Evolutionary conservation across 2,329 filamentous ascomycete genomes (phyloP).

Genomic region (Paramyrothecium sp.): DNA sequence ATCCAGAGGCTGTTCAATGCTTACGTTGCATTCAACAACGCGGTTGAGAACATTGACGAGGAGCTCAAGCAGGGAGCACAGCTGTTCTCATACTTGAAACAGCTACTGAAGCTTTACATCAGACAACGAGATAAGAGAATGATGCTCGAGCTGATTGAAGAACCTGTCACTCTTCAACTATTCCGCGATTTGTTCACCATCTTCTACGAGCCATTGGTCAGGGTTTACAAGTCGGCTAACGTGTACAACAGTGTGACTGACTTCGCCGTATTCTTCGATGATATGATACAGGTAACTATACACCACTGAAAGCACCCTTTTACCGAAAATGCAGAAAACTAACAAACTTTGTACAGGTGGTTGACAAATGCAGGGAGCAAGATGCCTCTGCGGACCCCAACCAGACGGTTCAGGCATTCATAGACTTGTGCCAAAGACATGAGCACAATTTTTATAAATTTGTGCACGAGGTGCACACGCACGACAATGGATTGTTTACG

Average conservation of each 20-base stretch:
- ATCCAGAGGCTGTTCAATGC: constrained; percentile 87
- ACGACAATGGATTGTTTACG: constrained; percentile 95
- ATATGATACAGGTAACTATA: constrained; percentile 71
- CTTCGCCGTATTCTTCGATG: constrained; percentile 89
- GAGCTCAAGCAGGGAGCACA: constrained; percentile 88
- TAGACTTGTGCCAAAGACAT: constrained; percentile 91
- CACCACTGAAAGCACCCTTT: neutral
- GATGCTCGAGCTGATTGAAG: constrained; percentile 95
- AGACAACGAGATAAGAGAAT: constrained; percentile 92
- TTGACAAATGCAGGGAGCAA: constrained; percentile 64
- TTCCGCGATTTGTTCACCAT: constrained; percentile 97
- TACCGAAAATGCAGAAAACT: constrained; percentile 8
- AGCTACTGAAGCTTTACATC: constrained; percentile 87
- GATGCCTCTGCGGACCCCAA: constrained; percentile 95
- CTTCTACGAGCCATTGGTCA: constrained; percentile 95
- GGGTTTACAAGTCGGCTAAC: constrained; percentile 98
- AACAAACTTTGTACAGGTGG: constrained; percentile 44
- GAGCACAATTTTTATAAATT: constrained; percentile 99
- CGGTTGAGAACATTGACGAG: constrained; percentile 85
- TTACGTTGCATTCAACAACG: constrained; percentile 93
- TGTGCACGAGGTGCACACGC: constrained; percentile 93
- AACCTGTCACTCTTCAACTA: constrained; percentile 93
- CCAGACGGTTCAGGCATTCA: constrained; percentile 96
- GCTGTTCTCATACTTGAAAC: constrained; percentile 92
- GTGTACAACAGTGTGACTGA: constrained; percentile 97